Percentiles rank a stretch among this genome's conserved stretches.
These are phyloP conservation scores for Eucalyptus melliodora DNA, from an alignment of 345 rosid genomes.

Conservation along the genomic window DNA sequence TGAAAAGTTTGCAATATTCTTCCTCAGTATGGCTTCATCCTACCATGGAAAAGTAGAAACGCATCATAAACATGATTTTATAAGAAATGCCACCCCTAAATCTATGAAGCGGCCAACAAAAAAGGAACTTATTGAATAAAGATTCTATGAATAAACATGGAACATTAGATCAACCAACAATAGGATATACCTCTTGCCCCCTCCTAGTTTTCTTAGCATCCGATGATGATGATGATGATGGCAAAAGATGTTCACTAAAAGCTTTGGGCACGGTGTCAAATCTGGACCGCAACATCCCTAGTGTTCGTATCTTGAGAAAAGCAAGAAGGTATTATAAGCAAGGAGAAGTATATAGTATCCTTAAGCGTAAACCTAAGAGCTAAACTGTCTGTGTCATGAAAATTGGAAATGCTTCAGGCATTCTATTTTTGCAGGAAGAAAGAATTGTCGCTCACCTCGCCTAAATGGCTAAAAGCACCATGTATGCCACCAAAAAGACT, in stretches of 20 bases:
- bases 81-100: not conserved
- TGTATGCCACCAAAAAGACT: conserved; percentile 92
- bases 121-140: too few relatives aligned
- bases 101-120: too few relatives aligned
- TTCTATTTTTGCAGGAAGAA: not conserved
- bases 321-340: not conserved
- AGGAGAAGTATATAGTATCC: not conserved
- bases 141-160: not conserved
- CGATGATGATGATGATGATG: conserved; percentile 25
- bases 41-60: conserved; percentile 14
- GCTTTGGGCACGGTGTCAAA: conserved; percentile 64
- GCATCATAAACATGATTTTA: not conserved
- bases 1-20: conserved; percentile 60
- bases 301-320: conserved; percentile 69
- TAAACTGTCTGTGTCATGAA: not conserved
- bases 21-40: conserved; percentile 38
- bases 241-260: conserved; percentile 57
- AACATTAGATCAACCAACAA: not conserved
- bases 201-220: conserved; percentile 2
- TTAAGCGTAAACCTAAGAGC: not conserved
- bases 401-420: not conserved
- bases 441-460: conserved; percentile 55
- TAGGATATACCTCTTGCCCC: conserved; percentile 20
- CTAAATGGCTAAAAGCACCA: conserved; percentile 97
- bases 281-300: conserved; percentile 95